Evolutionary conservation across 2,329 filamentous ascomycete species (phyloP), one percentile per base, ranked within the genome.

Genomic region (Mycogone perniciosa): DNA sequence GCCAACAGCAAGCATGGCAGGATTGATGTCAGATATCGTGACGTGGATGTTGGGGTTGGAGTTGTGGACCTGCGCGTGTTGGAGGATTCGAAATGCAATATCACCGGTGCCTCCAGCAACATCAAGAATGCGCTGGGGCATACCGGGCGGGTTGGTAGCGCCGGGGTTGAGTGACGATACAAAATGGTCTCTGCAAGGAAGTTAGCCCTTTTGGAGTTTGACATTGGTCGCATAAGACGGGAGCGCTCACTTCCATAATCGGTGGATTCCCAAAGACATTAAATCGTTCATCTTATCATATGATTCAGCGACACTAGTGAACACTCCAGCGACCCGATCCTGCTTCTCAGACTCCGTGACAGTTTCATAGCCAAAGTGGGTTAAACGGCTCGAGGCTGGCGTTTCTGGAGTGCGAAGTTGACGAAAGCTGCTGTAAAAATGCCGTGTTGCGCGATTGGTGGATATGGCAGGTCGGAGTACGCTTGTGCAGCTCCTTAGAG

Each of bases 281-380:
- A 97, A 80, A 69, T 99, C 93, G 73, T 99, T 99, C 93, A 99
- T 99, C 56, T 85, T 86, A 70, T 99, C 93, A 72, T 99, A 99
- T 13, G 87, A 89, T 56, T 88, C 84, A 59, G 93, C 93, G 38
- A 99, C 93, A 59, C 87, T 96, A 69, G 89, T 92, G 74, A 99
- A 99, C 52, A 99, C 93, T 39, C 81, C 83, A 54, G 87, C 87
- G 38, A 96, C 91, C 77, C 73, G 68, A 58, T 76, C 63, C 41
- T 72, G 74, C 71, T 96, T 96, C 67, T 93, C 77, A 7, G 82
- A 76, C 66, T 95, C 88, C 11, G 86, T 82, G 38, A 96, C 79
- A 39, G 88, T 92, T 71, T 91, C 80, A 67, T 89, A 96, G 46
- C 91, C 91, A 68, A 96, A 96, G 72, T 96, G 90, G 45, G 91